Base-by-base conservation (phyloP, 1,139 yeast species). In the Saccharomyces hybrid region DNA sequence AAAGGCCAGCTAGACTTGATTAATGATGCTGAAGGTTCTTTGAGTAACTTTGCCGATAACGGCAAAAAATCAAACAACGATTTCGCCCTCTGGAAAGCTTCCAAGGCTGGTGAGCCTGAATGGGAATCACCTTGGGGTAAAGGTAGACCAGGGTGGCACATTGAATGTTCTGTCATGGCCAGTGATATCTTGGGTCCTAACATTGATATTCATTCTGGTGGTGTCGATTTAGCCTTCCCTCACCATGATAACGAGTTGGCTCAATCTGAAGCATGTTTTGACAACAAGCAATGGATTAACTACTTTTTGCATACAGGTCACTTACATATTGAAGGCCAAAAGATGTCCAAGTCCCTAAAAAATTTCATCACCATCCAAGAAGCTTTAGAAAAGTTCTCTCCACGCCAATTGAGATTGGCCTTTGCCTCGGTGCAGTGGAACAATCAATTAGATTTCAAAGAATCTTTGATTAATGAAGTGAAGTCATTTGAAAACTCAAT, bases 71-170 rank as follows among this genome's bases (percentile, higher is more conserved):
- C 83, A 56, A 72, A 86, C 3, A 87, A 89, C 30, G 99, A 93
- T 72, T 93, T 93, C 73, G 99, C 99, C 0, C 77, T 93, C 47
- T 93, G 99, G 99, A 93, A 93, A 70, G 84, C 93, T 1, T 87
- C 96, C 14, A 93, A 93, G 69, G 93, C 96, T 1, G 99, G 99
- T 63, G 99, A 93, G 74, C 99, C 99, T 20, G 80, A 83, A 49
- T 93, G 99, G 98, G 79, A 78, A 2, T 88, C 97, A 2, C 91
- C 95, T 46, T 93, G 98, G 98, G 99, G 99, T 38, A 77, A 78
- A 57, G 99, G 99, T 51, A 86, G 99, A 70, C 99, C 99, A 3
- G 99, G 99, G 1, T 93, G 99, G 99, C 99, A 93, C 70, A 93
- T 93, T 71, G 99, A 93, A 73, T 93, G 99, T 78, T 90, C 98